Conservation (phyloP, 2,329 filamentous ascomycete species). For the Pseudogymnoascus sp. region DNA sequence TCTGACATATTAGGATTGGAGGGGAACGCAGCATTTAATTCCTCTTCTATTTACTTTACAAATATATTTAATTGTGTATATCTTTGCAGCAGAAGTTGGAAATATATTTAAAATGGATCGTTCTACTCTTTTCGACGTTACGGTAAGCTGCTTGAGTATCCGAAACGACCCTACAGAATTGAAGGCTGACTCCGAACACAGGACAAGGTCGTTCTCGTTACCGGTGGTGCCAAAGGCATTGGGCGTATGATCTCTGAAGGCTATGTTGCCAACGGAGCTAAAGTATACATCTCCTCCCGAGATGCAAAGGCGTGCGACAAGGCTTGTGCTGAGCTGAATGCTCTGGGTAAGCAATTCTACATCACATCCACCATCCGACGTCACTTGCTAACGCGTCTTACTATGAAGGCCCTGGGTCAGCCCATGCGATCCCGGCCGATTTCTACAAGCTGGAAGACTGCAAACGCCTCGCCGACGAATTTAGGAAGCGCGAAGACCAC, state of each 20-base stretch:
- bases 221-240: constrained; percentile 53
- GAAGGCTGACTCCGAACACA: constrained; percentile 10
- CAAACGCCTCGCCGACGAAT: constrained; percentile 46
- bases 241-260: constrained; percentile 61
- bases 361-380: neutral
- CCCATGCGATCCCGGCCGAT: constrained; percentile 53
- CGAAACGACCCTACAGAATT: neutral
- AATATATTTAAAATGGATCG: constrained; percentile 40
- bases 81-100: neutral
- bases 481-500: constrained; percentile 42
- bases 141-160: constrained; percentile 34
- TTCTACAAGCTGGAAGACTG: constrained; percentile 55
- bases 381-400: neutral
- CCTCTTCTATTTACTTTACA: neutral
- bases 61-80: constrained; percentile 1
- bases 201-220: constrained; percentile 51
- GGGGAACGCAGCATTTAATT: neutral
- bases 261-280: constrained; percentile 56
- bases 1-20: neutral
- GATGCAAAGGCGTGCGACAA: constrained; percentile 53
- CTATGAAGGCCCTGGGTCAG: constrained; percentile 37
- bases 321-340: constrained; percentile 48
- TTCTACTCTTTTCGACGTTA: constrained; percentile 48
- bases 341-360: constrained; percentile 33
- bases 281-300: constrained; percentile 61